Percentiles rank a stretch among this genome's conserved stretches.
Evolutionary conservation across 2,329 filamentous ascomycete species (phyloP).

Genomic region (Akanthomyces muscarius): DNA sequence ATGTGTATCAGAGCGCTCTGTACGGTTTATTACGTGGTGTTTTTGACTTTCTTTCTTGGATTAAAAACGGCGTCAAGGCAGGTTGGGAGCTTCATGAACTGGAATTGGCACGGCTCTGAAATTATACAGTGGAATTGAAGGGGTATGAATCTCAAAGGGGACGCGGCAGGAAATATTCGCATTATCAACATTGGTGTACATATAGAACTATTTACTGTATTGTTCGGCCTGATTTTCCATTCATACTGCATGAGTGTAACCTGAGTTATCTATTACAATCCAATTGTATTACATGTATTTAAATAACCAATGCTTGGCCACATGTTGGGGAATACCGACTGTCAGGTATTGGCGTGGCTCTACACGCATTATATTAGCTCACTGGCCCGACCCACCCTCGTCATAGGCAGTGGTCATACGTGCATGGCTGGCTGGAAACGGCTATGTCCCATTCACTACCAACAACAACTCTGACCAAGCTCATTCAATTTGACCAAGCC

Average conservation of each 20-base stretch:
- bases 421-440: not conserved
- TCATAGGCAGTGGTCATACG: not conserved
- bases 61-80: constrained; percentile 14
- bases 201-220: constrained; percentile 7
- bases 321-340: not conserved
- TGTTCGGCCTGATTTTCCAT: not conserved
- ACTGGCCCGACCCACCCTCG: not conserved
- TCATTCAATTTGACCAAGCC: not conserved
- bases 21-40: constrained; percentile 14
- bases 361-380: not conserved
- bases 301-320: not conserved
- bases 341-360: no score
- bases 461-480: no score
- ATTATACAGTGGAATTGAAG: not conserved
- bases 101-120: constrained; percentile 11
- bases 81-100: constrained; percentile 13
- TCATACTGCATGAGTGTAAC: not conserved
- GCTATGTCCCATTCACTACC: no score
- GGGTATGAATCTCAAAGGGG: not conserved
- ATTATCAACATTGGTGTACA: constrained; percentile 3
- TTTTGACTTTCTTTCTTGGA: constrained; percentile 14
- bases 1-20: constrained; percentile 11
- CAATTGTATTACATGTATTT: not conserved
- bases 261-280: no score
- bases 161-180: not conserved